Evolutionary conservation across 768 basidiomycete species (phyloP).

Genomic region (Boletus pseudo-olivaceus): DNA sequence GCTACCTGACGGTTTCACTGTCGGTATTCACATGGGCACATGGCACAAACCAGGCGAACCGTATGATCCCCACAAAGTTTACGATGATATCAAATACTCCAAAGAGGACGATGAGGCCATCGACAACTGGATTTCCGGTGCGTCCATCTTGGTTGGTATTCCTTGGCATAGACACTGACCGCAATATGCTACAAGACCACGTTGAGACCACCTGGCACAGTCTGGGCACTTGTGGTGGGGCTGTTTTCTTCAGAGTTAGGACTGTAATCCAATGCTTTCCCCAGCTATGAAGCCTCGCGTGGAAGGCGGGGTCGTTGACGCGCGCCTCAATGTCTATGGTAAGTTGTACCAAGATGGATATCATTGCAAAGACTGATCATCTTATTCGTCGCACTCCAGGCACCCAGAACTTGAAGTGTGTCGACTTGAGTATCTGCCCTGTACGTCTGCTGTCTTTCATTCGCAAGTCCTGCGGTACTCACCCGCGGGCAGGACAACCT

Average conservation of each 20-base stretch:
- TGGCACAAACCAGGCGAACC: constrained; percentile 56
- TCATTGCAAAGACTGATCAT: constrained; percentile 4
- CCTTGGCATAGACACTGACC: not conserved
- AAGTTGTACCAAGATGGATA: constrained; percentile 2
- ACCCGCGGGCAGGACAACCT: constrained; percentile 52
- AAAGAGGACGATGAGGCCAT: constrained; percentile 69
- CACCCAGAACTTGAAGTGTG: constrained; percentile 63
- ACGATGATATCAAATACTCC: constrained; percentile 63
- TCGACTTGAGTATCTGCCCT: constrained; percentile 71
- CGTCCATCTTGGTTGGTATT: not conserved
- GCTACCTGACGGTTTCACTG: constrained; percentile 57
- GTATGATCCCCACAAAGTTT: constrained; percentile 53
- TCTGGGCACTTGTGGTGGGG: constrained; percentile 43
- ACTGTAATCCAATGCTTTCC: not conserved
- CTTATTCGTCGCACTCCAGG: constrained; percentile 26
- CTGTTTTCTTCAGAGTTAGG: not conserved
- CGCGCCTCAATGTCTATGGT: constrained; percentile 57
- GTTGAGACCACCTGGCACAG: constrained; percentile 80
- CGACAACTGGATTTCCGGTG: constrained; percentile 60
- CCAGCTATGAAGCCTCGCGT: constrained; percentile 60
- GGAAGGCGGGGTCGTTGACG: constrained; percentile 65
- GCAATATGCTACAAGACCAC: constrained; percentile 37
- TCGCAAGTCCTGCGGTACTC: not conserved
- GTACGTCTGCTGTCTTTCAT: constrained; percentile 34
- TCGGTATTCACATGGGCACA: constrained; percentile 71